Percentiles rank a stretch among this genome's conserved stretches.
phyloP scores from a whole-genome alignment of 1,284 basidiomycete genomes.

The Pascua guehoae region DNA sequence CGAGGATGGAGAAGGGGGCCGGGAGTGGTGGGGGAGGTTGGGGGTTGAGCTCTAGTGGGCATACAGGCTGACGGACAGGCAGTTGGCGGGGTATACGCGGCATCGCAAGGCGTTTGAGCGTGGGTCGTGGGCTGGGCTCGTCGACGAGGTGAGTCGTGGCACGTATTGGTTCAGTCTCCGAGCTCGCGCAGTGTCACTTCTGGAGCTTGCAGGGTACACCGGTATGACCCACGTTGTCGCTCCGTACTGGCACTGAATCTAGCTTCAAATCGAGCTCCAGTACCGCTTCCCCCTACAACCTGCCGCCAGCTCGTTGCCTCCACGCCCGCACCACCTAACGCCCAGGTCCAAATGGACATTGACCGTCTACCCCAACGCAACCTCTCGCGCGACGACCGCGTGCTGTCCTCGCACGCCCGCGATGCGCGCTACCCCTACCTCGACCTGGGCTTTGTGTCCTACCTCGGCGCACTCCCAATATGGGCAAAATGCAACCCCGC shows the following conservation, averaged over 20 bases:
- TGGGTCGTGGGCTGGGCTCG: slow-evolving; percentile 67
- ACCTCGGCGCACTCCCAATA: slow-evolving; percentile 70
- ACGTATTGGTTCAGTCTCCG: too few species aligned
- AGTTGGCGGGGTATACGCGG: slow-evolving; percentile 88
- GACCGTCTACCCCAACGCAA: slow-evolving; percentile 84
- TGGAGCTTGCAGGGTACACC: too few species aligned
- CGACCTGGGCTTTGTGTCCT: slow-evolving; percentile 69
- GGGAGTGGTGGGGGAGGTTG: too few species aligned
- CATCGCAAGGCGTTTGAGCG: slow-evolving; percentile 72
- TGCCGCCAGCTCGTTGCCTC: neutral
- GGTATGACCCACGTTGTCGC: too few species aligned
- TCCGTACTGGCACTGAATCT: too few species aligned
- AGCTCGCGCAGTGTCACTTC: too few species aligned
- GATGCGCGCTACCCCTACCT: slow-evolving; percentile 89
- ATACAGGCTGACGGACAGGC: slow-evolving; percentile 28
- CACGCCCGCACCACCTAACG: neutral
- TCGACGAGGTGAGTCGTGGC: slow-evolving; percentile 64
- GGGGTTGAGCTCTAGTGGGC: too few species aligned
- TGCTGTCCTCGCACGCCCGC: slow-evolving; percentile 81
- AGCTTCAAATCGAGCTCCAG: too few species aligned
- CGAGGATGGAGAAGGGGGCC: too few species aligned
- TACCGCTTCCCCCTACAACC: too few species aligned
- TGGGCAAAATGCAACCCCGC: slow-evolving; percentile 68
- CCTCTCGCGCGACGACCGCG: slow-evolving; percentile 87
- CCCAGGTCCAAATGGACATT: slow-evolving; percentile 87